Base-by-base conservation (phyloP, 306 rosid species). In the Luffa aegyptiaca region DNA sequence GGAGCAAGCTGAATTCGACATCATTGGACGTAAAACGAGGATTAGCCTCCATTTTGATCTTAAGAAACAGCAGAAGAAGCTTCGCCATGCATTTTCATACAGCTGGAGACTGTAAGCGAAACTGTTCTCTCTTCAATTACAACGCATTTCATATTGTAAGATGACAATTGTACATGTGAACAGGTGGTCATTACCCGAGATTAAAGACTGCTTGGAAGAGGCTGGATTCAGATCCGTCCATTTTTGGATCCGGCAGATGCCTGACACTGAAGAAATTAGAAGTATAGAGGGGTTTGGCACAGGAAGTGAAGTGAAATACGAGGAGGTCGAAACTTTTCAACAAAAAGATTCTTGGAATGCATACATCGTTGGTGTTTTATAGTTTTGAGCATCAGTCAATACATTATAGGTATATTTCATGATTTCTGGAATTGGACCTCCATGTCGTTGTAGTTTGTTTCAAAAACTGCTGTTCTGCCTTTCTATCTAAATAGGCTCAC, bases 141-240 rank as follows among this genome's bases (percentile, higher is more conserved):
- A 68, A 39, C 16, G 2, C 21, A 41, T 68, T 68, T 51, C 75
- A 69, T n/a, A n/a, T 10, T 69, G 26, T 48, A 42, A 72, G 77
- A 26, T 48, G 56, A 46, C 20, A 16, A 18, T 77, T 89, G 77
- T 31, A 84, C 76, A 6, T 58, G 17, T 69, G 39, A 65, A 31
- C 86, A 94, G 98, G 88, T 92, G 98, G 98, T 91, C 98, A 9
- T 83, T 94, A 86, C 97, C 98, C 0, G 97, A 94, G 92, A 90
- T 94, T 53, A 91, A 84, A 82, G 98, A 94, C 81, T 94, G 95
- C 89, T 83, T 92, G 77, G 93, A 91, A 83, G 97, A 92, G 79
- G 95, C 95, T 76, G 98, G 98, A 78, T 92, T 90, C 84, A 86
- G 31, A 42, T 85, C 97, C 13, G 86, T 92, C 85, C 97, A 91